Base-by-base conservation (phyloP, 768 basidiomycete species). In the Leucocoprinus sp. region DNA sequence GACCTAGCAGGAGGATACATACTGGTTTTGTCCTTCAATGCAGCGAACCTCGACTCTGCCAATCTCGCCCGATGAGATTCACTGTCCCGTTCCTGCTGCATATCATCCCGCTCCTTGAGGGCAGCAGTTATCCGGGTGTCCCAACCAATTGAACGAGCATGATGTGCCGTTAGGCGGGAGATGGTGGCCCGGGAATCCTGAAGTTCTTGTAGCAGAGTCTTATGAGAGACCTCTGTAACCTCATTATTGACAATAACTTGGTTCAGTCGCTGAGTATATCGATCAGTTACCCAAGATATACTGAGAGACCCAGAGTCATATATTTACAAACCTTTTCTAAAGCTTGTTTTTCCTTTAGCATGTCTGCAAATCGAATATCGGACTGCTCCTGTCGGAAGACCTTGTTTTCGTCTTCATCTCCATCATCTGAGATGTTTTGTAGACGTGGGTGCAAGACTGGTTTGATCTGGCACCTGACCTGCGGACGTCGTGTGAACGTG, bases 221-320 rank as follows among this genome's bases (percentile, higher is more conserved):
- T 85, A 56, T 80, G 87, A 8, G 89, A 84, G 1, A 76, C 70
- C 54, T 95, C 92, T 1, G 81, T 72, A 26, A 89, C 74, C 62
- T 95, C 92, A 42, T 75, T 85, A 58, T 90, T 85, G 34, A 89
- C 69, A 14, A 89, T 65, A 14, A 87, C 82, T 58, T 89, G 84
- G 5, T 80, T 81, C 26, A 92, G 69, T 26, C 83, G 77, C 88
- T 93, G 48, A 18, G 23, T 17, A 40, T 31, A 14, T 12, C 31
- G 17, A 23, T 24, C 21, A 41, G 21, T 41, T 27, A 48, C 17
- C 15, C 31, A 4, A 36, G 41, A 23, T 39, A 36, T 57, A 21
- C 26, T 33, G 19, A 40, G 27, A 33, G n/a, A 14, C 8, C 19
- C 31, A 3, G 36, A 35, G 26, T 11, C 23, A 18, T 12, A 24